A percentile compares a stretch with the other conserved stretches of the same genome.
These are phyloP conservation scores for Crucihimalaya himalaica DNA, from an alignment of 345 rosid species.

Conservation along the genomic window DNA sequence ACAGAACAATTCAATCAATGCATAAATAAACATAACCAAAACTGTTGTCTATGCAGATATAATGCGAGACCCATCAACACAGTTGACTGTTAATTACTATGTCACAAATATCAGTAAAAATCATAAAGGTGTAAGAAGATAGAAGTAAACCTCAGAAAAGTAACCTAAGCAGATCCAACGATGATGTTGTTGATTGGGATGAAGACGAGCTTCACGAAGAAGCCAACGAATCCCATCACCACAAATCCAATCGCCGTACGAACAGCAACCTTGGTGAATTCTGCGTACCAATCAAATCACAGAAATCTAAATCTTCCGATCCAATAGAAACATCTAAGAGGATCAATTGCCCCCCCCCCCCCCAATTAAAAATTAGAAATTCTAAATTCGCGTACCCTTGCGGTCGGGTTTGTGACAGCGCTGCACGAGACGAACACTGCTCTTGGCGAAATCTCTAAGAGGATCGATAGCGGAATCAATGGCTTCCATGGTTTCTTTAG, in stretches of 20 bases:
- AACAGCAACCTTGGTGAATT: slow-evolving; percentile 75
- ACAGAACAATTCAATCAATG: neutral
- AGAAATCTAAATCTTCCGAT: neutral
- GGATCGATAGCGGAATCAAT: slow-evolving; percentile 73
- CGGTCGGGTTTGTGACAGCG: slow-evolving; percentile 86
- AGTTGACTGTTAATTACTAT: too few species aligned
- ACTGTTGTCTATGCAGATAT: neutral
- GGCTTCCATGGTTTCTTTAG: slow-evolving; percentile 61
- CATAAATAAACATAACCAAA: neutral
- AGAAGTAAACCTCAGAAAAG: neutral
- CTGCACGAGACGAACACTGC: slow-evolving; percentile 74
- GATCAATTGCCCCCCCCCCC: too few species aligned
- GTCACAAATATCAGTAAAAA: too few species aligned
- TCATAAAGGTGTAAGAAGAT: too few species aligned
- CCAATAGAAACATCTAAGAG: neutral
- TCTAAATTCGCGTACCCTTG: slow-evolving; percentile 45
- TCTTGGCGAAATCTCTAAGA: slow-evolving; percentile 74
- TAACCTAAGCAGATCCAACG: slow-evolving; percentile 65
- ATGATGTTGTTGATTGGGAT: slow-evolving; percentile 92
- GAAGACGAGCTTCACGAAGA: slow-evolving; percentile 78
- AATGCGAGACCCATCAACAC: neutral
- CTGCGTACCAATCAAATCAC: slow-evolving; percentile 25
- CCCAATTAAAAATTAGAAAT: too few species aligned
- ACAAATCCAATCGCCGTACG: slow-evolving; percentile 88
- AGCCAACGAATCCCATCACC: slow-evolving; percentile 88